Base-by-base conservation (phyloP, 2,329 filamentous ascomycete genomes). In the Cryphonectria carpinicola region DNA sequence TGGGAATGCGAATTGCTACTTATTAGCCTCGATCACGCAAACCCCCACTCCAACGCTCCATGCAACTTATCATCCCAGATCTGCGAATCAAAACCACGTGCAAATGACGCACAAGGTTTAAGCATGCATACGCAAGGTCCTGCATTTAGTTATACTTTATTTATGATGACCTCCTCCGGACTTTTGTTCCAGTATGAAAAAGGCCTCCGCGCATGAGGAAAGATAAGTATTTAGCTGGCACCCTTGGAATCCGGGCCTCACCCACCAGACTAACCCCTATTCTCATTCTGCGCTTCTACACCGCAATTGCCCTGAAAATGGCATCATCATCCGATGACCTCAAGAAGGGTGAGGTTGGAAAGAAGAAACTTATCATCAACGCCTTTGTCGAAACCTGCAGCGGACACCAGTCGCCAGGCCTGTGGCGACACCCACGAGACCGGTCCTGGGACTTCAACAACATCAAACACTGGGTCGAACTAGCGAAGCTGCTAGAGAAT, bases 281-380 rank as follows among this genome's bases (percentile, higher is more conserved):
- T 58, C 25, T 28, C n/a, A 7, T 37, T 17, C 22, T 5, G n/a
- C 7, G 22, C 19, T 37, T 32, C 25, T 49, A 32, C 28, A 46
- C 4, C 43, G 46, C 58, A 41, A 58, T 58, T 3, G 4, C 22
- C 19, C 54, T 17, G 13, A 65, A 22, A 46, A 71, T 71, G 70
- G 67, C 70, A 71, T 70, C 70, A 67, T 67, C 64, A 28, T n/a
- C 60, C 39, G 17, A 56, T 13, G 37, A 66, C 19, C 17, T 49
- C 14, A 37, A 41, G 41, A 69, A 19, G 32, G 67, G 39, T 7
- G 41, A 52, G 3, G 39, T 35, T 32, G 56, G 46, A 11, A 82
- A 81, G 75, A 83, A 83, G 75, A 79, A 78, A 67, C 74, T 83
- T 46, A 81, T 84, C 65, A 76, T 84, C 73, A 84, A 84, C 74